phyloP scores from a whole-genome alignment of 2,329 filamentous ascomycete genomes.

The Hymenoscyphus linearis region DNA sequence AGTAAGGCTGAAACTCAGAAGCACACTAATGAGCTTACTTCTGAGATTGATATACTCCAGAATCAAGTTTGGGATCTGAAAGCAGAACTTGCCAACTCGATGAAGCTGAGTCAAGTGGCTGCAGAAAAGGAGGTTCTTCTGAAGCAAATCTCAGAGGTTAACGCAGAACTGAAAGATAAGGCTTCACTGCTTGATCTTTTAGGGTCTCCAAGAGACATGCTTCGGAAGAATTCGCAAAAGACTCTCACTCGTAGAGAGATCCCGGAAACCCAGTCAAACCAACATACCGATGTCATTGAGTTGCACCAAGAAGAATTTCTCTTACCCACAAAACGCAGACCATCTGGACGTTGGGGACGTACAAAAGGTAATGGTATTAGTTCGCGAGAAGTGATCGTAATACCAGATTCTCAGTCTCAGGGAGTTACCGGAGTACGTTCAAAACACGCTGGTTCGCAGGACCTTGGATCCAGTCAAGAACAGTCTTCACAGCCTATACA shows the following conservation, averaged over 20 bases:
- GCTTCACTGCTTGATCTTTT: not conserved
- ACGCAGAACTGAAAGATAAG: not conserved
- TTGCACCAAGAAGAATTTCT: not conserved
- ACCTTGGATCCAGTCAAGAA: not conserved
- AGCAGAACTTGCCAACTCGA: not conserved
- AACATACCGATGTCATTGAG: not conserved
- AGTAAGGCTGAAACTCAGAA: not conserved
- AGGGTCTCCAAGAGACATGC: not conserved
- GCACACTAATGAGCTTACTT: not conserved
- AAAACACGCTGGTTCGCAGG: not conserved
- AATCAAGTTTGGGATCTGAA: conserved; percentile 11
- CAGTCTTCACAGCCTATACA: not conserved
- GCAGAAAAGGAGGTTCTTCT: not conserved
- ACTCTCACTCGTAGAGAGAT: not conserved
- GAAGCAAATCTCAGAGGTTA: not conserved
- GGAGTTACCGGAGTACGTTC: not conserved
- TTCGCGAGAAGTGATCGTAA: not conserved
- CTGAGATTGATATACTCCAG: not conserved
- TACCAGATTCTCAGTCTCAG: not conserved
- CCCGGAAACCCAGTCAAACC: not conserved
- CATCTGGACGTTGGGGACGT: not conserved
- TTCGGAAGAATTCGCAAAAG: conserved; percentile 1
- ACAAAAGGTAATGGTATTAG: not conserved
- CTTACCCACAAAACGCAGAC: not conserved
- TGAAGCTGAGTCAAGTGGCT: not conserved